Evolutionary conservation across 192 early-diverging fungal species (phyloP), one percentile per base, ranked within the genome.

Genomic region (Funneliformis mosseae): DNA sequence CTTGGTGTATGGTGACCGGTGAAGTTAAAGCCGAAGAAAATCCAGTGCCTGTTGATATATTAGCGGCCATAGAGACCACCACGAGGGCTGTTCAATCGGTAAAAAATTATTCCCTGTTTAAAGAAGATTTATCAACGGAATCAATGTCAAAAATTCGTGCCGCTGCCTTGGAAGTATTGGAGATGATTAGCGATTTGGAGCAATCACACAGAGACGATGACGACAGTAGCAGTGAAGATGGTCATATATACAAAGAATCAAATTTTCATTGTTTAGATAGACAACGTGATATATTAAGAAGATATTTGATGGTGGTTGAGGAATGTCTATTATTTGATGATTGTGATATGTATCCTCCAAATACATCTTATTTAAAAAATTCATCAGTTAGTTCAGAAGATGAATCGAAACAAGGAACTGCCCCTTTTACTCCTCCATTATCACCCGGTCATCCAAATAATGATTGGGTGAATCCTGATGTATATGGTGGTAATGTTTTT

Each of bases 31-130:
- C 72, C 18, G 80, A 78, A 33, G 83, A 80, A 33, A 74, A 81
- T 10, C 82, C 85, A 14, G 72, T 84, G 16, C 79, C 82, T 38
- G 64, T 89, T 18, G 85, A 89, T 39, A 72, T 89, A 23, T 42
- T 91, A 41, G 83, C 85, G 5, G 76, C 89, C 21, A 76, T 91
- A 1, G 81, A 87, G 21, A 83, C 87, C 8, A 86, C 86, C 1
- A 91, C 89, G 38, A 89, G 88, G 74, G 84, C 86, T 64, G 75
- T 91, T 2, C 80, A 85, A 25, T 85, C 87, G 8, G 85, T 91
- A 23, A 86, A 87, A 64, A 88, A 86, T 38, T 91, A 91, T 81
- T 84, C 86, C 11, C 78, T 88, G 75, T 76, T 89, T 79, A 84
- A 87, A 0, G 87, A 86, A 18, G 83, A 85, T 77, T 63, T 91